phyloP scores from a whole-genome alignment of 768 basidiomycete species.

The Pisolithus albus region DNA sequence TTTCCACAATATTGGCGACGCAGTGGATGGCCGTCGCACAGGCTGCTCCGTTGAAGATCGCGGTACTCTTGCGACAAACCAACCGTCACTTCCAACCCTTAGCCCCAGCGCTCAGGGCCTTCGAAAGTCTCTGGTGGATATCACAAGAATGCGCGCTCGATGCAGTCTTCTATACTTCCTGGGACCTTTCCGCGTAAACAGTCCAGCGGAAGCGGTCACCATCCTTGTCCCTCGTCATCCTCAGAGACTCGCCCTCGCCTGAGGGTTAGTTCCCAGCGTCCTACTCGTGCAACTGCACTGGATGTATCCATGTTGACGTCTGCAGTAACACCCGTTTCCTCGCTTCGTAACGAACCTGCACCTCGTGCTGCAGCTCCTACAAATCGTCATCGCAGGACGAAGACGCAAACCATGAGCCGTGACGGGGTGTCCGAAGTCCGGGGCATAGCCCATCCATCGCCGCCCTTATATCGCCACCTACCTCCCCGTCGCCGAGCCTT shows the following conservation, averaged over 20 bases:
- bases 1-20: slow-evolving; percentile 47
- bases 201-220: slow-evolving; percentile 8
- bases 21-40: not conserved
- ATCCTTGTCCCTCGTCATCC: not conserved
- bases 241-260: not conserved
- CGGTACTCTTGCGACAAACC: not conserved
- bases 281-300: not conserved
- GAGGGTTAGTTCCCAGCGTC: slow-evolving; percentile 9
- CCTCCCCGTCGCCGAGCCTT: slow-evolving; percentile 7
- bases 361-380: not conserved
- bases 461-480: slow-evolving; percentile 22
- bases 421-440: not conserved
- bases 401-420: not conserved
- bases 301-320: slow-evolving; percentile 6
- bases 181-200: slow-evolving; percentile 8
- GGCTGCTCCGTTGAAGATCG: not conserved
- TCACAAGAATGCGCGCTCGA: not conserved
- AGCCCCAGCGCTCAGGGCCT: slow-evolving; percentile 8
- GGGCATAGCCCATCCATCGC: slow-evolving; percentile 11
- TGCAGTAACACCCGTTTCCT: slow-evolving; percentile 2
- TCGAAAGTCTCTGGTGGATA: slow-evolving; percentile 11
- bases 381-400: slow-evolving; percentile 6
- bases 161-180: not conserved
- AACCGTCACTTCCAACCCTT: not conserved
- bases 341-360: not conserved